Evolutionary conservation across 139 green algal species (phyloP), one percentile per base, ranked within the genome.

Genomic region (Coccomyxa sp.): DNA sequence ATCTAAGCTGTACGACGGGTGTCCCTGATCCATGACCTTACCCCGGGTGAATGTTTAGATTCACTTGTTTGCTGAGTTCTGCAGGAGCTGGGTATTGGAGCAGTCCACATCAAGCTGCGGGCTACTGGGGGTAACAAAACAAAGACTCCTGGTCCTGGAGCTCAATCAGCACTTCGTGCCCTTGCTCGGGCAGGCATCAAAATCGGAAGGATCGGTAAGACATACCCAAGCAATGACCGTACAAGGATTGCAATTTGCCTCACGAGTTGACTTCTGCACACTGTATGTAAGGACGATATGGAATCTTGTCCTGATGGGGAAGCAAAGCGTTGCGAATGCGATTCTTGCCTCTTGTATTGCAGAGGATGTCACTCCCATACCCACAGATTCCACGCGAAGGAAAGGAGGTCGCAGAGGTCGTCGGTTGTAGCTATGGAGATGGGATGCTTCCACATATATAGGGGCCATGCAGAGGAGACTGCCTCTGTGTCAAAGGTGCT

Each of bases 331-430:
- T n/a, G 44, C 44, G 44, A 27, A 58, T 10, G 44, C 44, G 12
- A 58, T 58, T 58, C 14, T 10, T 27, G 14, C 12, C 44, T 14
- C 44, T 64, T 31, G 3, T 64, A 22, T 64, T 64, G 50, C 87
- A 94, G 96, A 99, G 93, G 96, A 99, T 84, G 96, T 99, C 44
- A 99, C 96, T n/a, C 96, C 96, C 81, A 98, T 98, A 86, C 96
- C 96, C 73, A 98, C 95, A 55, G 96, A 99, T 88, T 92, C 83
- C 86, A 99, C 96, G 72, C 90, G 96, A 81, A 87, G 95, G 39
- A 99, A 99, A 91, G 96, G 96, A 91, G 96, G 96, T 84, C 95
- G 96, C 86, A 92, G 96, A 72, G 95, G 96, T 91, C 92, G 96
- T 77, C 93, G 95, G 69, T 85, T 98, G 91, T 98, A 89, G 78